Base-by-base conservation (phyloP, 1,139 yeast genomes). In the Sporopachydermia cereana region DNA sequence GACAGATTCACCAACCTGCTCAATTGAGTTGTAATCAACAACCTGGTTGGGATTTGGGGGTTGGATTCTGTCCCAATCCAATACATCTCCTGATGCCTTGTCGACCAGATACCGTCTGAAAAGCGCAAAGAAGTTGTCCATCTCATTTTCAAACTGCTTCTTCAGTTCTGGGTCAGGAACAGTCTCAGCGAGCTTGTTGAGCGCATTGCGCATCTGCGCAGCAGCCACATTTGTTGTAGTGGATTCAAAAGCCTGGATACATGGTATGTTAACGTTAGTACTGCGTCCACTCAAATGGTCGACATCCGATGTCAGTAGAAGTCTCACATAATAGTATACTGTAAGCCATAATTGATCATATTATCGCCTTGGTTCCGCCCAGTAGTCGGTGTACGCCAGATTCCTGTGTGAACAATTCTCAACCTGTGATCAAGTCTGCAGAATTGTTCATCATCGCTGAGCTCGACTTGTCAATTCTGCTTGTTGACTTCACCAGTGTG, bases 181-280 rank as follows among this genome's bases (percentile, higher is more conserved):
- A 22, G 91, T 74, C 63, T 89, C 97, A 44, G 91, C 83, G 61
- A 91, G 71, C 62, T 75, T 77, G 74, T 91, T 91, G 67, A 91
- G 76, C 2, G 95, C 94, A 62, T 91, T 91, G 60, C 97, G 81
- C 97, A 91, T 91, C 64, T 89, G 96, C 50, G 95, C 83, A 5
- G 98, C 97, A 29, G 98, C 95, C 50, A 88, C 94, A 51, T 86
- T 86, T 50, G 96, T 86, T 43, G 96, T 89, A 53, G 95, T 85
- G 69, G 84, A 84, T 67, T 91, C 98, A 59, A 91, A 91, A 23
- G 96, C 96, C 79, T 82, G 61, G 22, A 24, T 44, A 41, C 34
- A n/a, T n/a, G n/a, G n/a, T n/a, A n/a, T n/a, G n/a, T 46, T 42
- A 43, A 9, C 12, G 16, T 22, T 24, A 3, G 24, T 14, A 18